Evolutionary conservation across 257 asterid species (phyloP), one percentile per base, ranked within the genome.

Genomic region (Ajuga chamaepitys): DNA sequence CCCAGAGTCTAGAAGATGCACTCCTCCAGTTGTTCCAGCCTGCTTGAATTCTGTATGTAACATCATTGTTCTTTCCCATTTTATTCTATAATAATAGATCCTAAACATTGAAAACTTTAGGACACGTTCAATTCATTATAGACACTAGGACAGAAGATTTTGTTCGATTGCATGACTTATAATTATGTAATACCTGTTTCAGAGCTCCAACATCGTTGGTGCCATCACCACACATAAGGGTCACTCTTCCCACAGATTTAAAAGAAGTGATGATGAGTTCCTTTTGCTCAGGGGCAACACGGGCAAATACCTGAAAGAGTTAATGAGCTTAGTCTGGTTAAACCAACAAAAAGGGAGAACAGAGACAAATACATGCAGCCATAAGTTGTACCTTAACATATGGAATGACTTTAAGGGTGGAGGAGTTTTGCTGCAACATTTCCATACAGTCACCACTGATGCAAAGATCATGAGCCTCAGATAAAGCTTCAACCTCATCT

Each of bases 211-310:
- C 99, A 75, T 94, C 99, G 65, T 94, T 94, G 52, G 99, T 94
- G 58, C 99, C 99, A 82, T 94, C 99, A 66, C 99, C 99, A 53
- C 99, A 94, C 99, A 89, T 94, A 72, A 94, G 77, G 28, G 99
- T 77, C 61, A 88, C 83, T 80, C 99, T 90, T 71, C 99, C 99
- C 77, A 94, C 99, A 1, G 95, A 84, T 58, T 82, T 90, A 76
- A 90, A 94, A 56, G 99, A 86, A 67, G 97, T 94, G 79, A 94
- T 81, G 63, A 94, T 94, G 69, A 89, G 97, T 77, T 94, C 99
- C 80, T 94, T 94, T 70, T 94, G 99, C 80, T 86, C 97, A 24
- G 99, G 99, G 57, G 97, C 97, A 64, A 94, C 99, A 79, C 97
- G 89, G 61, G 99, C 96, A 78, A 94, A 90, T 37, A 94, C 96